Evolutionary conservation across 2,329 filamentous ascomycete species (phyloP).

Genomic region (Cercospora sp.): DNA sequence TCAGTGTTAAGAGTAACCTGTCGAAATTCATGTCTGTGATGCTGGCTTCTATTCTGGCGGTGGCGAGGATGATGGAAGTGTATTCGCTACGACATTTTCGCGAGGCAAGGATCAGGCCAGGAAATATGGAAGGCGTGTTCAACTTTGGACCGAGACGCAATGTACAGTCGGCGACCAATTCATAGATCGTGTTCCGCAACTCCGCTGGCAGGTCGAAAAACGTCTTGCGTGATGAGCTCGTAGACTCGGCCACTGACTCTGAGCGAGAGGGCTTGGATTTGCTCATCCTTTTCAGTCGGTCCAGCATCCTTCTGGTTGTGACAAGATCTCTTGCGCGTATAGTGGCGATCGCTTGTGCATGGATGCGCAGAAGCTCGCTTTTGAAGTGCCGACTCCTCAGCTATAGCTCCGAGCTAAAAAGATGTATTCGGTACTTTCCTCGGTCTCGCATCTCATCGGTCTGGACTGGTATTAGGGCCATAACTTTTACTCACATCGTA

Average conservation of each 20-base stretch:
- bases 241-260: background rate
- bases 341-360: background rate
- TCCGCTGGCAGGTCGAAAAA: conserved; percentile 19
- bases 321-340: background rate
- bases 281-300: background rate
- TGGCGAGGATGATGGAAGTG: conserved; percentile 29
- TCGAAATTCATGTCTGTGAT: conserved; percentile 32
- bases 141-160: background rate
- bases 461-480: background rate
- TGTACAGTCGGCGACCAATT: background rate
- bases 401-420: conserved; percentile 5
- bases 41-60: conserved; percentile 18
- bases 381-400: background rate
- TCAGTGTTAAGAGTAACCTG: background rate
- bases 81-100: conserved; percentile 27
- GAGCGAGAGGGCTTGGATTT: background rate
- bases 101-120: conserved; percentile 28
- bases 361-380: background rate
- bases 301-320: background rate
- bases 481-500: background rate
- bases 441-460: conserved; percentile 12
- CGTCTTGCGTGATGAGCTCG: background rate
- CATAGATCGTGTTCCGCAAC: conserved; percentile 17
- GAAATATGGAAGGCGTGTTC: background rate
- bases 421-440: background rate